phyloP scores from a whole-genome alignment of 768 basidiomycete genomes.

The Sporobolomyces pararoseus region DNA sequence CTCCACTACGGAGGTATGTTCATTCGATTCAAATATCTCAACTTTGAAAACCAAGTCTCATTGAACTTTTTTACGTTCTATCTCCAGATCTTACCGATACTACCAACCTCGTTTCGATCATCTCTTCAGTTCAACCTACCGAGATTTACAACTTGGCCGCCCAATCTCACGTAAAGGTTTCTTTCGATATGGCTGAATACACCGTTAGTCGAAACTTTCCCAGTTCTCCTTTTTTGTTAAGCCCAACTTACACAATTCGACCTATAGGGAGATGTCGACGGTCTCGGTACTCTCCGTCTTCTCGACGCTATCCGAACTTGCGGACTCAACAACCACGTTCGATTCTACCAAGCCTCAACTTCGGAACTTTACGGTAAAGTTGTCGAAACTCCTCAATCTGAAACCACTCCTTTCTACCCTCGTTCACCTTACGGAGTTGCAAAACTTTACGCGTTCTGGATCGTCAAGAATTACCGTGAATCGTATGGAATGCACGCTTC shows the following conservation, averaged over 20 bases:
- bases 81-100: constrained; percentile 78
- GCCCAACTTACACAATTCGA: too few species aligned
- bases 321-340: constrained; percentile 84
- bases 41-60: too few species aligned
- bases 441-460: constrained; percentile 61
- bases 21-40: too few species aligned
- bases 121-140: constrained; percentile 87
- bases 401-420: constrained; percentile 98
- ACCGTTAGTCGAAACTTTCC: constrained; percentile 53
- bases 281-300: constrained; percentile 86
- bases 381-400: constrained; percentile 88
- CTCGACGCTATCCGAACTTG: constrained; percentile 95
- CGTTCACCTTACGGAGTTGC: constrained; percentile 93
- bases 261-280: constrained; percentile 77
- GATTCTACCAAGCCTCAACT: constrained; percentile 96
- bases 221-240: too few species aligned
- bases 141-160: constrained; percentile 98
- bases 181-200: constrained; percentile 99
- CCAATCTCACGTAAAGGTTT: constrained; percentile 97
- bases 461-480: constrained; percentile 57
- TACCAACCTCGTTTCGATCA: constrained; percentile 94
- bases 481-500: constrained; percentile 94
- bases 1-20: constrained; percentile 48
- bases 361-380: constrained; percentile 97
- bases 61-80: constrained; percentile 1